Conservation (phyloP, 176 grass and related monocot genomes). For the Musa troglodytarum region DNA sequence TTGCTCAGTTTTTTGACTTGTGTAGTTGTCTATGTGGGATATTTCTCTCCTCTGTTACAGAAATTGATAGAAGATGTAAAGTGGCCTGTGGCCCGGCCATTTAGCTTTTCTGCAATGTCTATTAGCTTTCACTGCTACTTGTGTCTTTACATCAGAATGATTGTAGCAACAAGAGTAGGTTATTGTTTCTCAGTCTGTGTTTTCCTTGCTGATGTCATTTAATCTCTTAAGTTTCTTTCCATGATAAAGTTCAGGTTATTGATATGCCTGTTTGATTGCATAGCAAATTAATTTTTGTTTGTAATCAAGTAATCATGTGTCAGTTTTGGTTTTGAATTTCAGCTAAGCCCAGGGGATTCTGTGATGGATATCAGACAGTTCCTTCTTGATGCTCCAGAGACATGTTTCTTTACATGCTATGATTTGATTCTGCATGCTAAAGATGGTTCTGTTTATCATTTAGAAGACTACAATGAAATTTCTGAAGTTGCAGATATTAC, state of each 20-base stretch:
- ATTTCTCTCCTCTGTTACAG: no score
- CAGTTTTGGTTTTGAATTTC: conserved; percentile 28
- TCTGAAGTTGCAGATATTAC: conserved; percentile 90
- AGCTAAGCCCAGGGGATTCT: conserved; percentile 91
- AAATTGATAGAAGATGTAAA: no score
- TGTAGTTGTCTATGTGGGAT: no score
- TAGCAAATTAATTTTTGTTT: background rate
- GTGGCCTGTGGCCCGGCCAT: no score
- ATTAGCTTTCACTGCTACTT: no score
- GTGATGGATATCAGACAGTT: conserved; percentile 97
- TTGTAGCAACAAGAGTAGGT: background rate
- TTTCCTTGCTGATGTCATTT: background rate
- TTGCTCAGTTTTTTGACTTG: no score
- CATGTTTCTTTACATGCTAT: conserved; percentile 96
- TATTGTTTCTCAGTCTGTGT: background rate
- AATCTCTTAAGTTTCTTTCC: background rate
- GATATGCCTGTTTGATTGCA: background rate
- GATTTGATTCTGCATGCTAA: conserved; percentile 77
- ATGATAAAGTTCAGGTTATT: background rate
- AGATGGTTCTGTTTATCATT: conserved; percentile 64
- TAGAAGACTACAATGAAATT: conserved; percentile 99
- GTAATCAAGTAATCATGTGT: background rate
- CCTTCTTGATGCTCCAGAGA: conserved; percentile 90
- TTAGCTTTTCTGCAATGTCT: no score
- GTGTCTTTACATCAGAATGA: no score